phyloP scores from a whole-genome alignment of 164 flowering plant species.

The Stephania japonica region DNA sequence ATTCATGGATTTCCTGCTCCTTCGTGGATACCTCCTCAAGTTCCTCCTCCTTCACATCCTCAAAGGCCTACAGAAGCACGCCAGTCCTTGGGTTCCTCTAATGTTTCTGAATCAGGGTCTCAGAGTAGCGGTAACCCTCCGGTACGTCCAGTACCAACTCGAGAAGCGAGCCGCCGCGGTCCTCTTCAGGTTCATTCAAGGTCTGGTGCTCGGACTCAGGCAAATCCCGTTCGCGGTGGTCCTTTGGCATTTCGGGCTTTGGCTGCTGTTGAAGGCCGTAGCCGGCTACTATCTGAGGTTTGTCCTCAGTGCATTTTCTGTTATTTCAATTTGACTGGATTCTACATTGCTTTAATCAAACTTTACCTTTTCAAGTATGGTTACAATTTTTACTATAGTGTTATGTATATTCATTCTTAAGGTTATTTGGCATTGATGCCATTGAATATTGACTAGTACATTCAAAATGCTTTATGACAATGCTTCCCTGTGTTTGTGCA shows the following conservation, averaged over 20 bases:
- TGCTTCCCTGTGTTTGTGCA: too few relatives aligned
- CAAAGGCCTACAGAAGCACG: slow-evolving; percentile 55
- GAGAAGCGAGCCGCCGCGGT: slow-evolving; percentile 32
- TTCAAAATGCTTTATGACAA: too few relatives aligned
- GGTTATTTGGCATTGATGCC: not conserved
- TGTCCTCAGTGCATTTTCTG: slow-evolving; percentile 15
- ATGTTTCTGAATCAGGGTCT: slow-evolving; percentile 37
- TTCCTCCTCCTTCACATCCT: slow-evolving; percentile 30
- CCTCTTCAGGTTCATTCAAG: slow-evolving; percentile 33
- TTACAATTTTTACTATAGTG: not conserved
- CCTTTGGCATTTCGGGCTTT: slow-evolving; percentile 48
- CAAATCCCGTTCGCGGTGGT: slow-evolving; percentile 38
- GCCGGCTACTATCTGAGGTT: slow-evolving; percentile 79
- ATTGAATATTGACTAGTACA: not conserved
- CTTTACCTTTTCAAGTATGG: not conserved
- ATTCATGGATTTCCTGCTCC: slow-evolving; percentile 30
- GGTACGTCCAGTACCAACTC: slow-evolving; percentile 27
- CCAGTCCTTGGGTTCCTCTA: slow-evolving; percentile 37
- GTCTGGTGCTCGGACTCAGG: slow-evolving; percentile 47
- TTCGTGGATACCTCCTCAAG: slow-evolving; percentile 32
- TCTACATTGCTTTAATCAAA: not conserved
- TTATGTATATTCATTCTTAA: not conserved
- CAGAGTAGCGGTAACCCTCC: slow-evolving; percentile 25
- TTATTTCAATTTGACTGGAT: not conserved
- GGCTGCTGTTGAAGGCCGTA: slow-evolving; percentile 63